A percentile compares a stretch with the other conserved stretches of the same genome.
Evolutionary conservation across 306 rosid species (phyloP).

Genomic region (Quercus bicolor): DNA sequence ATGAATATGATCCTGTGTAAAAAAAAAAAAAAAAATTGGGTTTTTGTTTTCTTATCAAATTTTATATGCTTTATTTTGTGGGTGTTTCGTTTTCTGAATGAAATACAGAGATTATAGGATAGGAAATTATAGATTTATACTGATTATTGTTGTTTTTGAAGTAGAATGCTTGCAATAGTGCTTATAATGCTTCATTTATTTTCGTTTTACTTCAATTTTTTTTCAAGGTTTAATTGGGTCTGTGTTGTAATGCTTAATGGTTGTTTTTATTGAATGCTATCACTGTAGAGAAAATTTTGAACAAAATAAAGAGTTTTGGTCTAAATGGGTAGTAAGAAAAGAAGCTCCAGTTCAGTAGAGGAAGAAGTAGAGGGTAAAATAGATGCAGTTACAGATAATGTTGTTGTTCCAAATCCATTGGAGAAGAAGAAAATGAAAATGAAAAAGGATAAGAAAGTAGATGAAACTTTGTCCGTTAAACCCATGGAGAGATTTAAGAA

Average conservation of each 20-base stretch:
- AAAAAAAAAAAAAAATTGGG: too few species aligned
- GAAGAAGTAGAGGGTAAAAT: conserved; percentile 24
- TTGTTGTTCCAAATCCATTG: conserved; percentile 22
- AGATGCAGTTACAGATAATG: not conserved
- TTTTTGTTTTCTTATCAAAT: not conserved
- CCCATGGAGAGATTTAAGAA: conserved; percentile 84
- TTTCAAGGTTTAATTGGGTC: too few species aligned
- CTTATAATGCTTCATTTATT: not conserved
- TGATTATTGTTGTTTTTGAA: not conserved
- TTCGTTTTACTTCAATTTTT: not conserved
- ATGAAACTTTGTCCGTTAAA: conserved; percentile 29
- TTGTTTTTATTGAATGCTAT: not conserved
- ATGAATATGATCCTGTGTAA: not conserved
- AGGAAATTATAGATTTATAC: too few species aligned
- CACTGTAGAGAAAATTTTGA: not conserved
- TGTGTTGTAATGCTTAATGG: not conserved
- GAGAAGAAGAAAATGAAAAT: conserved; percentile 50
- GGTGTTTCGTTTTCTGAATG: not conserved
- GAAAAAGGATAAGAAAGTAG: conserved; percentile 31
- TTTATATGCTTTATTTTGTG: not conserved
- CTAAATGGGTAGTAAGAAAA: conserved; percentile 47
- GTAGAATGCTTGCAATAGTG: not conserved
- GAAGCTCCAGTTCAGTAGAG: conserved; percentile 28
- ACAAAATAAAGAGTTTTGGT: not conserved
- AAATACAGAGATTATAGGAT: not conserved